phyloP scores from a whole-genome alignment of 192 early-diverging fungal species.

The Polychytrium aggregatum region DNA sequence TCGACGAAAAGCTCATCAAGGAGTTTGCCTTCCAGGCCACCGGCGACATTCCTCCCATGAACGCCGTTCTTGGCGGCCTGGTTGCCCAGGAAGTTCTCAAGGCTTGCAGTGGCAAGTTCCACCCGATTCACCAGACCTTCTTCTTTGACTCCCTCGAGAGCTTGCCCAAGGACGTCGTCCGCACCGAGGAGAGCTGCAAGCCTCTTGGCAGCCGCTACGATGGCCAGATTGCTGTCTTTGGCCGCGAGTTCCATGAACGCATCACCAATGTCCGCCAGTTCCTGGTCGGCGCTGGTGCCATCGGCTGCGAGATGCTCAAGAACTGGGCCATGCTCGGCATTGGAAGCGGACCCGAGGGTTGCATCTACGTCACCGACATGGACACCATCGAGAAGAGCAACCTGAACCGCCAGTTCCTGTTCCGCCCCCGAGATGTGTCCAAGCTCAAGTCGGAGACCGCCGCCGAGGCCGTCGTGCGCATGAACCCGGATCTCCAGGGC shows the following conservation, averaged over 20 bases:
- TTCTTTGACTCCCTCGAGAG: conserved; percentile 98
- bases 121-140: conserved; percentile 81
- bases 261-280: conserved; percentile 83
- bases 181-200: conserved; percentile 63
- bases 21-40: conserved; percentile 77
- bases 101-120: conserved; percentile 94
- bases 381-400: conserved; percentile 99
- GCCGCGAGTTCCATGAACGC: conserved; percentile 76
- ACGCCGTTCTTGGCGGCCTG: conserved; percentile 90
- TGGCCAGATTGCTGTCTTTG: conserved; percentile 92
- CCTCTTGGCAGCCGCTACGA: conserved; percentile 89
- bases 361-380: conserved; percentile 93
- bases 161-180: conserved; percentile 55
- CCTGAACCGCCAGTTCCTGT: conserved; percentile 98
- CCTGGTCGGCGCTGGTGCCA: conserved; percentile 95
- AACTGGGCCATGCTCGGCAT: conserved; percentile 96
- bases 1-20: conserved; percentile 79
- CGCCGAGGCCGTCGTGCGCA: conserved; percentile 68
- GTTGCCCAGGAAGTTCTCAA: conserved; percentile 98
- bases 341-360: conserved; percentile 65
- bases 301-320: conserved; percentile 99
- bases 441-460: conserved; percentile 92
- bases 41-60: conserved; percentile 91
- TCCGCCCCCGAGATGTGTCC: conserved; percentile 61
- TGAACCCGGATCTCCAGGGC: conserved; percentile 84